A percentile compares a stretch with the other conserved stretches of the same genome.
These are phyloP conservation scores for Euphorbia peplus DNA, from an alignment of 345 rosid genomes.

Conservation along the genomic window DNA sequence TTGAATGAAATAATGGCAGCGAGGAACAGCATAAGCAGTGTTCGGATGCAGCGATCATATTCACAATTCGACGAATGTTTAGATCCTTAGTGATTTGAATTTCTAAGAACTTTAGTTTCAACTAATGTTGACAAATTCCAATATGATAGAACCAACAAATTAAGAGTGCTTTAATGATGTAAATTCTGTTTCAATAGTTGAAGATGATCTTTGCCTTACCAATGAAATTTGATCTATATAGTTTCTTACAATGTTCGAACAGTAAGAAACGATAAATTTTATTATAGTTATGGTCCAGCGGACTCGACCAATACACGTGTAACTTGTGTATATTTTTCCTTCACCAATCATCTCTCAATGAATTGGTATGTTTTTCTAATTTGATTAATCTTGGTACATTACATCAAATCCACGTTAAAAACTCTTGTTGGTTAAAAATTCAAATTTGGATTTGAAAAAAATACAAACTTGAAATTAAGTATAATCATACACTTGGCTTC, in stretches of 20 bases:
- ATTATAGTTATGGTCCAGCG: no score
- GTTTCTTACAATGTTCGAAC: neutral
- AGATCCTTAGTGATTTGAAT: neutral
- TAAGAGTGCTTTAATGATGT: conserved; percentile 22
- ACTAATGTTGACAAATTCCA: conserved; percentile 12
- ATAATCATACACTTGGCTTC: neutral
- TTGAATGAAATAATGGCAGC: conserved; percentile 73
- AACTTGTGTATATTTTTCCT: no score
- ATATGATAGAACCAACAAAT: conserved; percentile 22
- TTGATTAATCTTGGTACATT: no score
- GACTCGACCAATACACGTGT: no score
- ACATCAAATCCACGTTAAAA: no score
- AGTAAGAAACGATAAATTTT: no score
- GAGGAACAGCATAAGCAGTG: conserved; percentile 74
- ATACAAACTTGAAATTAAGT: neutral
- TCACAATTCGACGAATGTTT: conserved; percentile 21
- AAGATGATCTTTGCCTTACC: conserved; percentile 20
- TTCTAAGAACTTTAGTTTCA: neutral
- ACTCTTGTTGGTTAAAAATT: no score
- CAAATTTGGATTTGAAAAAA: neutral
- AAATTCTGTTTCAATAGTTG: conserved; percentile 22
- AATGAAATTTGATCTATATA: conserved; percentile 17
- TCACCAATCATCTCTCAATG: no score
- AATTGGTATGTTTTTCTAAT: no score
- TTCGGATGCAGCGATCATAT: conserved; percentile 57